Evolutionary conservation across 2,329 filamentous ascomycete species (phyloP).

Genomic region (Aspergillaceae sp.): DNA sequence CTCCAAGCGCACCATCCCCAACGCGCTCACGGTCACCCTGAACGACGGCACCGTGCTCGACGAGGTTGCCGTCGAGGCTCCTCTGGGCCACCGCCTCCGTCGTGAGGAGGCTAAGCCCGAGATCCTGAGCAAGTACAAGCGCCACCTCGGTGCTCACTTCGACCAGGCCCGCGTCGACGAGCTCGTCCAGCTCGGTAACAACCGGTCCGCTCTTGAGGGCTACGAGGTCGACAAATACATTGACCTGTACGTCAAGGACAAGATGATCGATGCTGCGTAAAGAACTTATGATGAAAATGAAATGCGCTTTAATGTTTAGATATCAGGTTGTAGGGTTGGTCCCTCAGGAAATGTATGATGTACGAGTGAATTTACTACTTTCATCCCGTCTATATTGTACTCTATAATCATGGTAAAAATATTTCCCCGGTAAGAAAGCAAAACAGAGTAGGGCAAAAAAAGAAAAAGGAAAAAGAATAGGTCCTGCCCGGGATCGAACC

Average conservation of each 20-base stretch:
- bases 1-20: slow-evolving; percentile 87
- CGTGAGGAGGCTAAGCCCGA: slow-evolving; percentile 97
- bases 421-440: background rate
- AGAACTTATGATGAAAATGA: background rate
- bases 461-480: background rate
- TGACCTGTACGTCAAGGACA: slow-evolving; percentile 64
- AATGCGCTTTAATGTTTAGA: background rate
- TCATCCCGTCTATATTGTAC: too few relatives aligned
- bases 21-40: slow-evolving; percentile 87
- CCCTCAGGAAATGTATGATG: too few relatives aligned
- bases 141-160: slow-evolving; percentile 80
- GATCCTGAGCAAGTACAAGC: slow-evolving; percentile 91
- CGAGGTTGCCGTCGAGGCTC: slow-evolving; percentile 87
- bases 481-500: slow-evolving; percentile 6
- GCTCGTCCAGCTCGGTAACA: slow-evolving; percentile 69
- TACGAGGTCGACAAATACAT: slow-evolving; percentile 90
- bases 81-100: slow-evolving; percentile 81
- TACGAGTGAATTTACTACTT: too few relatives aligned
- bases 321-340: too few relatives aligned
- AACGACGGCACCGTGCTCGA: slow-evolving; percentile 89
- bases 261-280: slow-evolving; percentile 27
- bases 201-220: slow-evolving; percentile 65
- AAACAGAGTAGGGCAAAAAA: background rate
- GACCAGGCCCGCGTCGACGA: slow-evolving; percentile 67
- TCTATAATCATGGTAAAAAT: too few relatives aligned